A percentile compares a stretch with the other conserved stretches of the same genome.
Conservation (phyloP, 2,329 filamentous ascomycete genomes). For the Cercospora citrullina region DNA sequence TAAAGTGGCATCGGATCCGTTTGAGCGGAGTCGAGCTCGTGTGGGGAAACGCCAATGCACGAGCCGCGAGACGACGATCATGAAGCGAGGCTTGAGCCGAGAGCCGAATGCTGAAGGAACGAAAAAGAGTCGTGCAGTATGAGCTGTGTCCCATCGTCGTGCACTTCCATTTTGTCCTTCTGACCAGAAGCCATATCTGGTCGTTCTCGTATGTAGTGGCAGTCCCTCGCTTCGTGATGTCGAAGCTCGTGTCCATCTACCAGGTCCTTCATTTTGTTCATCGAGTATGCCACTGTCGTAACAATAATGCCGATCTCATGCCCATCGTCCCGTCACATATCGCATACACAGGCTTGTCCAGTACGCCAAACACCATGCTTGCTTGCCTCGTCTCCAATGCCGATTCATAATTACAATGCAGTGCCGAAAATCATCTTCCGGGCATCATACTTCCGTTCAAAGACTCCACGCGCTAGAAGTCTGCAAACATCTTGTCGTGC, state of each 20-base stretch:
- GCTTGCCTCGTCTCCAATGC: conserved; percentile 10
- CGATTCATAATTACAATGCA: conserved; percentile 24
- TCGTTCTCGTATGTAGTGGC: background rate
- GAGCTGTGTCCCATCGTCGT: background rate
- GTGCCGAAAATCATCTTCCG: conserved; percentile 10
- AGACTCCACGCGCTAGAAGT: conserved; percentile 56
- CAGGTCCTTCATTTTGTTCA: background rate
- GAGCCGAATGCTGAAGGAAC: background rate
- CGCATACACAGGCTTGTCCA: background rate
- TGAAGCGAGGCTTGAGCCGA: conserved; percentile 1
- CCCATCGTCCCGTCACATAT: conserved; percentile 1
- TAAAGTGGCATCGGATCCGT: conserved; percentile 4
- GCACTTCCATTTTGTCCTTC: background rate
- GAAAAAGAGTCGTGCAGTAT: background rate
- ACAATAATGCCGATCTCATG: background rate
- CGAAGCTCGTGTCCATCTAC: background rate
- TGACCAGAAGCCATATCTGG: conserved; percentile 10
- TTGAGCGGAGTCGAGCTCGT: conserved; percentile 11
- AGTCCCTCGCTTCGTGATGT: background rate
- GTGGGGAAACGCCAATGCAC: conserved; percentile 6
- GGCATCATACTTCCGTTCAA: background rate
- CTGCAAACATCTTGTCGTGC: conserved; percentile 70
- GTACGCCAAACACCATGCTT: conserved; percentile 27
- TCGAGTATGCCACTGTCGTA: conserved; percentile 14
- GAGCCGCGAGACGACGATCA: conserved; percentile 4